Base-by-base conservation (phyloP, 2,329 filamentous ascomycete genomes). In the Sporothrix humicola region DNA sequence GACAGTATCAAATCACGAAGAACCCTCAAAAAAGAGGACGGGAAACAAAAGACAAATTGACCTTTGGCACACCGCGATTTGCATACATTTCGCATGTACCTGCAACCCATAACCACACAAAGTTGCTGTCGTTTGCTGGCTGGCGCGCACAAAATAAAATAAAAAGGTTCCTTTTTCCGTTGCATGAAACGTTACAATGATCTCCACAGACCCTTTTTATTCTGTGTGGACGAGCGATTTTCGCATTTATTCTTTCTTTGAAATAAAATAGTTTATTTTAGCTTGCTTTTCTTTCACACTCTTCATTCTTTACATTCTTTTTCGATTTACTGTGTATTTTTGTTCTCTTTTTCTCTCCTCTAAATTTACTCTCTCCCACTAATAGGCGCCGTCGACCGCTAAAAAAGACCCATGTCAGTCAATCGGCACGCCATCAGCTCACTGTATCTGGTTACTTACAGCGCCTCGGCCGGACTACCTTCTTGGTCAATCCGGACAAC, bases 171-270 rank as follows among this genome's bases (percentile, higher is more conserved):
- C 20, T n/a, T 46, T 17, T 8, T 52, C 44, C 13, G 46, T 54
- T 54, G 72, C 72, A 73, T 73, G 72, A 44, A 73, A 73, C 72
- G 72, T 73, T 73, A 73, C 72, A 73, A 50, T 58, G 65, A 73
- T 69, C 65, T 73, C 63, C 72, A 69, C 72, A 44, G 26, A 44
- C 72, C 54, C 23, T 50, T 48, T 48, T 68, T 37, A 37, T 72
- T 72, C 17, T 9, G 17, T 46, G 61, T 26, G 42, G 10, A 7
- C 42, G n/a, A 20, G 20, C 12, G n/a, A 26, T 26, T 66, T 66
- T 66, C 9, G 5, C 3, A 17, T 52, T 71, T 71, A 13, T 37
- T 31, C 20, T 71, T 37, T 52, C 42, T n/a, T 23, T 54, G 13
- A 42, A 12, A 37, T 68, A 37, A 68, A 37, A 50, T 69, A 26